phyloP scores from a whole-genome alignment of 169 alveolate genomes.

The Plasmodium blacklocki region DNA sequence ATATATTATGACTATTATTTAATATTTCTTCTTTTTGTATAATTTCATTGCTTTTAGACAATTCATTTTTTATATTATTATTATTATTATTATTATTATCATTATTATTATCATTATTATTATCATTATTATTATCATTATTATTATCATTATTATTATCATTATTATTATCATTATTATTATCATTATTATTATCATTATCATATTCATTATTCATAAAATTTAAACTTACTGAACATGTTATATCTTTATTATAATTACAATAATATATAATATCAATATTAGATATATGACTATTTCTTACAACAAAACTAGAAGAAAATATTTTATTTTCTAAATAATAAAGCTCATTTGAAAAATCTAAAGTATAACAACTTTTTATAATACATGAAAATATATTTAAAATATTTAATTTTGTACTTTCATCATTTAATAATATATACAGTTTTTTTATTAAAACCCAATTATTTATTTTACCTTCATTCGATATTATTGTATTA shows the following conservation, averaged over 20 bases:
- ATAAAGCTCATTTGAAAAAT: constrained; percentile 44
- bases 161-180: background rate
- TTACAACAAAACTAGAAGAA: constrained; percentile 1
- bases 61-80: background rate
- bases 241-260: constrained; percentile 19
- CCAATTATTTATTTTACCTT: constrained; percentile 25
- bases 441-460: constrained; percentile 31
- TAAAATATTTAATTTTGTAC: constrained; percentile 14
- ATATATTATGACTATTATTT: background rate
- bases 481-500: background rate
- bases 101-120: background rate
- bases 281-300: constrained; percentile 16
- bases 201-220: background rate
- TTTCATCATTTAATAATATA: constrained; percentile 47
- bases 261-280: constrained; percentile 25
- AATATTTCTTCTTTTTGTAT: background rate
- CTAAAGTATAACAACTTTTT: constrained; percentile 15
- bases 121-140: background rate
- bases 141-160: background rate
- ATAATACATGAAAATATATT: constrained; percentile 36
- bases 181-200: background rate
- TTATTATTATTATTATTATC: background rate
- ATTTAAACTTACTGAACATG: constrained; percentile 17
- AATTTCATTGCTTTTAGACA: background rate
- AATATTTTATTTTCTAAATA: constrained; percentile 17